Evolutionary conservation across 805 yeast species (phyloP), one percentile per base, ranked within the genome.

Genomic region (Dipodascopsis uninucleata): DNA sequence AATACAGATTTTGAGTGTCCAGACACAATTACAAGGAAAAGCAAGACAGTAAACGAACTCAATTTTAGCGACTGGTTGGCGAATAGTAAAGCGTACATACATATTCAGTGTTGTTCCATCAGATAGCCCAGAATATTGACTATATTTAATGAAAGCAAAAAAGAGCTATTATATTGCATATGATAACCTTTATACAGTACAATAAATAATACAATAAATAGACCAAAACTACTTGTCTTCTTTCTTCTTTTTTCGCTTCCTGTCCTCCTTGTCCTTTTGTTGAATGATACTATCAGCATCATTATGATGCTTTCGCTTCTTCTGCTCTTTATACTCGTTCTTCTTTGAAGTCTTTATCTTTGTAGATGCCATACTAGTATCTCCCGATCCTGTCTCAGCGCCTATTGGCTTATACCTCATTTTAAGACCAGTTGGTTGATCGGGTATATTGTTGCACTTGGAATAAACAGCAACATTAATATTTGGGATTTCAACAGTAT

Each of bases 401-500:
- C n/a, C n/a, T n/a, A 29, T 42, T 17, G 47, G 47, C 21, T 35
- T 36, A 40, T 41, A 28, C 16, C 47, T 18, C 23, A 41, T 41
- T 10, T 41, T 18, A 14, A 43, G 23, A 10, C 46, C 46, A 12
- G n/a, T 12, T 14, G 44, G 4, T 31, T 43, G 47, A 9, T 42
- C 18, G 12, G 46, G 46, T 17, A 14, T 39, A 8, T 16, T 4
- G 12, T 42, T 42, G 5, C 31, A 24, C 5, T 12, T 14, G 20
- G 39, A 21, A 8, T 28, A 37, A 6, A 17, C 10, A 16, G 20
- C 31, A 25, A 43, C 32, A 17, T 43, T 26, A 17, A 45, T 38
- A 16, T 33, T 17, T 10, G 58, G 58, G 17, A 53, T 47, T 7
- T 38, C 18, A 5, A 45, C 57, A 22, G 32, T 28, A n/a, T 53